Evolutionary conservation across 2,329 filamentous ascomycete species (phyloP), one percentile per base, ranked within the genome.

Genomic region (Hypoxylon sp.): DNA sequence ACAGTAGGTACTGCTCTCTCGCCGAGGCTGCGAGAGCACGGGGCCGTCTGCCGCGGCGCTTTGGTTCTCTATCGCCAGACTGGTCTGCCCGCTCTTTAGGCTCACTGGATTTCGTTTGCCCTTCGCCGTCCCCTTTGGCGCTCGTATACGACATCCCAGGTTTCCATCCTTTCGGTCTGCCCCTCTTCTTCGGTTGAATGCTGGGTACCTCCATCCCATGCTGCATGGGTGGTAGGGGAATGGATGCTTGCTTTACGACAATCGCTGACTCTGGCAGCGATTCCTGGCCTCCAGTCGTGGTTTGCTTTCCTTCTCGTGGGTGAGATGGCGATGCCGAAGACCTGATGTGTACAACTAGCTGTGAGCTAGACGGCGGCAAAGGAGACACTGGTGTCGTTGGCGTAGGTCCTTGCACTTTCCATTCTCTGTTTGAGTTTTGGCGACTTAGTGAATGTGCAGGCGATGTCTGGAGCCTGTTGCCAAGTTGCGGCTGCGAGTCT

Each of bases 81-180:
- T 64, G 56, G 4, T 49, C 52, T 13, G 33, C 62, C 6, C 65
- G 58, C 47, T 59, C 51, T 20, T 48, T 66, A 11, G 58, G 46
- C 31, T 61, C 51, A 17, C 47, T 66, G 9, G 58, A 42, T 31
- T 59, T 62, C 10, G 64, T 35, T 24, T 67, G 51, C 11, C 10
- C 37, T 18, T 17, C 24, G 45, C 31, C n/a, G n/a, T 24, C 41
- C 24, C 35, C 45, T 38, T 55, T 65, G 8, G 57, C 46, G 24
- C 67, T 59, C 4, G 58, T 42, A 57, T 74, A 75, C 1, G 70
- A 66, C 63, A 69, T 72, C 37, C 73, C 74, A 1, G 69, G 68
- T 46, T 70, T 75, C 74, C 75, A 82, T 20, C 81, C 81, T 48
- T 79, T 79, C 3, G 83, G 82, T 4, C 82, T 75, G 6, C 82